phyloP scores from a whole-genome alignment of 2,329 filamentous ascomycete genomes.

The Lasiodiplodia hormozganensis region DNA sequence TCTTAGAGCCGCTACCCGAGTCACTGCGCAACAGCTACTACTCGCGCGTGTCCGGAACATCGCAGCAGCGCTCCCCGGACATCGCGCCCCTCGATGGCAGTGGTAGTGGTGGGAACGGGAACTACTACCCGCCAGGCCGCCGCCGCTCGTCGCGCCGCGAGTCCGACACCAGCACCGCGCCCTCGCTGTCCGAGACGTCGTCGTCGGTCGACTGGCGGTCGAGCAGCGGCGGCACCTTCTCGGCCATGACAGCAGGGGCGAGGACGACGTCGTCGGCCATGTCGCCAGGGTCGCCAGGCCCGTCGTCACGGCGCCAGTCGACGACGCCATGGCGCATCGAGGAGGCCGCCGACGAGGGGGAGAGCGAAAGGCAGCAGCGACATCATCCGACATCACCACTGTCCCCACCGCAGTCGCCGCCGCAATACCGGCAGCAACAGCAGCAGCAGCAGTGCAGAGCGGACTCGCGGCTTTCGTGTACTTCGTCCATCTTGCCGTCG shows the following conservation, averaged over 20 bases:
- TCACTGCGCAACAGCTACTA: constrained; percentile 17
- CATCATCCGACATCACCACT: background rate
- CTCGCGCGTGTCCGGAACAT: background rate
- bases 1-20: constrained; percentile 24
- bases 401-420: background rate
- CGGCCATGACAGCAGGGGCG: background rate
- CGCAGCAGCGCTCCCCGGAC: constrained; percentile 12
- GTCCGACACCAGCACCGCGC: constrained; percentile 20
- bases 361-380: background rate
- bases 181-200: constrained; percentile 23
- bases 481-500: constrained; percentile 28
- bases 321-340: constrained; percentile 13
- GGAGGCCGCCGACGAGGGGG: background rate
- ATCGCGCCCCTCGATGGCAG: background rate
- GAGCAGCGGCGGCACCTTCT: constrained; percentile 15
- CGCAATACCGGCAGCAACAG: background rate
- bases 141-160: constrained; percentile 7
- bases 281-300: constrained; percentile 2
- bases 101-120: background rate
- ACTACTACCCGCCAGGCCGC: background rate
- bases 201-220: constrained; percentile 12
- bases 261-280: background rate
- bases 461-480: constrained; percentile 4
- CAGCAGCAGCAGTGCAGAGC: background rate
- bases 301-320: background rate